Percentiles rank a stretch among this genome's conserved stretches.
Conservation (phyloP, 768 basidiomycete species). For the Boletus barrowsii region DNA sequence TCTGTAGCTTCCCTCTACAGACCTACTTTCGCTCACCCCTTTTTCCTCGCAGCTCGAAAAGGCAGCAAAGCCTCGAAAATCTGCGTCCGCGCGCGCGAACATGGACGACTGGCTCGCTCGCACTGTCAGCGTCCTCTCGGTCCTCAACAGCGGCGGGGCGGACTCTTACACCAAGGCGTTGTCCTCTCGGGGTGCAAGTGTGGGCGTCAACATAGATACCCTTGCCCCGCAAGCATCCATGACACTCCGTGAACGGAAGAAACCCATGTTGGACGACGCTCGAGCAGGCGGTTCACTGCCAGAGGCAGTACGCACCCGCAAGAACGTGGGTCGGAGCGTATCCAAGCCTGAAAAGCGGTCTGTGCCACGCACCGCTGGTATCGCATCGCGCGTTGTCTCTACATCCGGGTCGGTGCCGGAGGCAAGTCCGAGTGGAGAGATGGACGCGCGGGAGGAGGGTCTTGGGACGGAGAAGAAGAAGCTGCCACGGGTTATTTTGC, state of each 20-base stretch:
- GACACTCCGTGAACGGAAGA: conserved; percentile 51
- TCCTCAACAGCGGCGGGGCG: not conserved
- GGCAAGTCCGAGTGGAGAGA: not conserved
- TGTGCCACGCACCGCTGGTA: not conserved
- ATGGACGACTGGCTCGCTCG: conserved; percentile 59
- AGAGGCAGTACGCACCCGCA: not conserved
- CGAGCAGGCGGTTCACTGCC: not conserved
- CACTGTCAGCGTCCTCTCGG: conserved; percentile 33
- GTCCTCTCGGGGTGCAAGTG: too few species aligned
- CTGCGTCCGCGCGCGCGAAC: conserved; percentile 32
- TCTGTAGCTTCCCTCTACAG: not conserved
- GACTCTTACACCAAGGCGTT: conserved; percentile 4
- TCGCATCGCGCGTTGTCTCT: not conserved
- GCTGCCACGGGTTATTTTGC: conserved; percentile 53
- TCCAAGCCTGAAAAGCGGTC: conserved; percentile 1
- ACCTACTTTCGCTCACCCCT: not conserved
- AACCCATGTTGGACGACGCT: not conserved
- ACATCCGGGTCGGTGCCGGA: not conserved
- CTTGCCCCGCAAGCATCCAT: conserved; percentile 38
- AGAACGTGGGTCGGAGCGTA: not conserved
- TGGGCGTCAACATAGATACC: not conserved
- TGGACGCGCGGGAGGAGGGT: not conserved
- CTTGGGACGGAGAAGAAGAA: conserved; percentile 41
- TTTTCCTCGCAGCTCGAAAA: conserved; percentile 53
- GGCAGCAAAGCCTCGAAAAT: conserved; percentile 56